Evolutionary conservation across 768 basidiomycete genomes (phyloP).

Genomic region (Royoungia palumana): DNA sequence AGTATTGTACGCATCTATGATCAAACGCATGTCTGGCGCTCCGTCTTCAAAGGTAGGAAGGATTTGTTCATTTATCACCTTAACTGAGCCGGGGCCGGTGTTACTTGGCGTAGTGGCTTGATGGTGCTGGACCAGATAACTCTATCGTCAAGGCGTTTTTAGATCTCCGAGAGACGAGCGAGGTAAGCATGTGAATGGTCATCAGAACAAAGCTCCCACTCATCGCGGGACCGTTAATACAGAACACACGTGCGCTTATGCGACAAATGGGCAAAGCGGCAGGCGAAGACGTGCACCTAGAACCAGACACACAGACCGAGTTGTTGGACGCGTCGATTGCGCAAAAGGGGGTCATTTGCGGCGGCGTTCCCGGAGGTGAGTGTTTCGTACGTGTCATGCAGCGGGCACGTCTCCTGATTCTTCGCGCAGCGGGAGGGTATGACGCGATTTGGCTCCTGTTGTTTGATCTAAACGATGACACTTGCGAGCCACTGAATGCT

Average conservation of each 20-base stretch:
- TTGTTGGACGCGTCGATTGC: constrained; percentile 76
- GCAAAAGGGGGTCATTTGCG: constrained; percentile 84
- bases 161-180: constrained; percentile 51
- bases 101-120: constrained; percentile 43
- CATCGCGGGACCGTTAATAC: constrained; percentile 1
- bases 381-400: not conserved
- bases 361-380: constrained; percentile 95
- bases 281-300: constrained; percentile 70
- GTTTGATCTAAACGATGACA: constrained; percentile 51
- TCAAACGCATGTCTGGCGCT: constrained; percentile 60
- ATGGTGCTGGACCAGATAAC: constrained; percentile 2
- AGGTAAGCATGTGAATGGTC: constrained; percentile 41
- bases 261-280: constrained; percentile 75
- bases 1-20: constrained; percentile 48
- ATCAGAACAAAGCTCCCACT: not conserved
- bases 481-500: constrained; percentile 51
- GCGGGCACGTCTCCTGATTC: not conserved
- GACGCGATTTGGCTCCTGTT: constrained; percentile 96
- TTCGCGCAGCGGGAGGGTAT: constrained; percentile 81
- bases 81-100: not conserved
- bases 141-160: constrained; percentile 54
- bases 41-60: constrained; percentile 53
- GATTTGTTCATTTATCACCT: not conserved
- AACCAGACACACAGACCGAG: constrained; percentile 81
- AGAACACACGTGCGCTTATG: constrained; percentile 81